phyloP scores from a whole-genome alignment of 2,329 filamentous ascomycete genomes.

The Colletotrichum camelliae region DNA sequence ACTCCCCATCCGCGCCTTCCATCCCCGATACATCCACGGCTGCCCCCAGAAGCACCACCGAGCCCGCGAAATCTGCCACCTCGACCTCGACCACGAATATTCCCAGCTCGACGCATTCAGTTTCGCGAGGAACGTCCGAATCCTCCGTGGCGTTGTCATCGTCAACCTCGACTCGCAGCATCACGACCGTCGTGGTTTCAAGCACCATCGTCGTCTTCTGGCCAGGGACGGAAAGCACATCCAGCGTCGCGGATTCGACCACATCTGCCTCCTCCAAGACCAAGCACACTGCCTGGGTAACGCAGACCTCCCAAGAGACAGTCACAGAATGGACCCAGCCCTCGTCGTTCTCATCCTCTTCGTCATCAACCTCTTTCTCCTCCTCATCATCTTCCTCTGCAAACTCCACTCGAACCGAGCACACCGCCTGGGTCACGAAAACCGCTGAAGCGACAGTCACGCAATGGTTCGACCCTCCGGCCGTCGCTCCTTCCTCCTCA shows the following conservation, averaged over 20 bases:
- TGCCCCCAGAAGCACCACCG: not conserved
- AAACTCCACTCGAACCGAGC: not conserved
- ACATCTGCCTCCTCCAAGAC: not conserved
- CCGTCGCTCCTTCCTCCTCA: not conserved
- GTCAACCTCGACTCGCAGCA: not conserved
- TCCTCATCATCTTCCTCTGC: not conserved
- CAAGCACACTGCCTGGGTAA: accelerated
- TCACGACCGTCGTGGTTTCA: not conserved
- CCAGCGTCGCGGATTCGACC: not conserved
- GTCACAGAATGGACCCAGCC: not conserved
- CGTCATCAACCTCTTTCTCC: not conserved
- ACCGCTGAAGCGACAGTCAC: not conserved
- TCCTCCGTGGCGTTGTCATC: accelerated
- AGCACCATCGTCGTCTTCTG: not conserved
- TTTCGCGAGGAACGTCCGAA: no score
- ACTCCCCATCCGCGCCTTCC: not conserved
- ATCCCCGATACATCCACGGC: not conserved
- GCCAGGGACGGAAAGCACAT: not conserved
- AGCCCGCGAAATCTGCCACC: not conserved
- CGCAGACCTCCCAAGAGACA: not conserved
- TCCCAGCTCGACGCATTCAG: not conserved
- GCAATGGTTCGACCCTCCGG: not conserved
- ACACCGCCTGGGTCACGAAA: not conserved
- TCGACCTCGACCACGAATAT: not conserved
- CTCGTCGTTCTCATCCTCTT: not conserved